These are phyloP conservation scores for Arachnopeziza araneosa DNA, from an alignment of 2,329 filamentous ascomycete genomes.

Conservation along the genomic window DNA sequence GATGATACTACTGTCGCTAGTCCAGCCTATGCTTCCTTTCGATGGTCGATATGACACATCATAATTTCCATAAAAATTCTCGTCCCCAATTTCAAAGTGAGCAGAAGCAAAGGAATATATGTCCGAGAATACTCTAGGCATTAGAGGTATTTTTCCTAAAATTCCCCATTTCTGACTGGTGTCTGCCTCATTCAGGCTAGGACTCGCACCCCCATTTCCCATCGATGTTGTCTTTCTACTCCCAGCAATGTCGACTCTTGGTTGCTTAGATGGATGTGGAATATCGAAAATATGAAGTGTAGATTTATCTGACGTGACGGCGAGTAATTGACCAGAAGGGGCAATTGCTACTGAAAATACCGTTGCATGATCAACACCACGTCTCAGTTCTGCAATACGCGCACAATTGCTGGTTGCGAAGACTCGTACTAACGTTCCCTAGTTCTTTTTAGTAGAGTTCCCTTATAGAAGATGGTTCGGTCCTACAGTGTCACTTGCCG, in stretches of 20 bases:
- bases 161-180: conserved; percentile 77
- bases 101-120: conserved; percentile 78
- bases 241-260: conserved; percentile 30
- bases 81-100: conserved; percentile 79
- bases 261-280: conserved; percentile 46
- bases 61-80: conserved; percentile 43
- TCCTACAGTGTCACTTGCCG: conserved; percentile 72
- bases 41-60: conserved; percentile 46
- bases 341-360: conserved; percentile 88
- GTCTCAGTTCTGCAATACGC: conserved; percentile 75
- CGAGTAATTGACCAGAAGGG: conserved; percentile 71
- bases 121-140: conserved; percentile 85
- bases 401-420: conserved; percentile 78
- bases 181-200: conserved; percentile 38
- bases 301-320: conserved; percentile 93
- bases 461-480: not conserved
- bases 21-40: conserved; percentile 85
- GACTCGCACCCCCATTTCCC: conserved; percentile 24
- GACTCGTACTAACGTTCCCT: conserved; percentile 83
- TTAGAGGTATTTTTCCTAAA: conserved; percentile 73
- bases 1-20: conserved; percentile 64
- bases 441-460: conserved; percentile 2
- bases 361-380: conserved; percentile 81
- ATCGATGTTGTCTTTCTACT: conserved; percentile 30
- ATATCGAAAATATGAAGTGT: conserved; percentile 94